Evolutionary conservation across 192 early-diverging fungal species (phyloP).

Genomic region (Coemansia sp.): DNA sequence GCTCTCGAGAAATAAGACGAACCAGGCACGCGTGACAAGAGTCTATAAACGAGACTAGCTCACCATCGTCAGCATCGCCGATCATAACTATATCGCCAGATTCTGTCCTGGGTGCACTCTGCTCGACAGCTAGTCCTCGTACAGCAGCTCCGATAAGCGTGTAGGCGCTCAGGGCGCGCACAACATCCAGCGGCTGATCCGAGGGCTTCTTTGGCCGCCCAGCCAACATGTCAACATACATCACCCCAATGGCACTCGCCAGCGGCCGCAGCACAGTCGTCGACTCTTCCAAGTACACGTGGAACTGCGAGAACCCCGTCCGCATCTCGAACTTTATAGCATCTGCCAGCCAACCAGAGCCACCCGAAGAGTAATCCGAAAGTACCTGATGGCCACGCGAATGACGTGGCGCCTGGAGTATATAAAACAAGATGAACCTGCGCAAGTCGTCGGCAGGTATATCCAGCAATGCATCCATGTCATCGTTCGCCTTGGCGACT

Average conservation of each 20-base stretch:
- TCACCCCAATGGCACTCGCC: slow-evolving; percentile 19
- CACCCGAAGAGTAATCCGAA: background rate
- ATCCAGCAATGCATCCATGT: background rate
- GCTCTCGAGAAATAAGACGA: slow-evolving; percentile 36
- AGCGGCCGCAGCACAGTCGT: slow-evolving; percentile 13
- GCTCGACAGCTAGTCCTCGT: background rate
- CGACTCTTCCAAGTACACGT: slow-evolving; percentile 14
- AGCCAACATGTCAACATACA: slow-evolving; percentile 25
- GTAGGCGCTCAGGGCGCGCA: slow-evolving; percentile 25
- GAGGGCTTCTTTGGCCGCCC: slow-evolving; percentile 20
- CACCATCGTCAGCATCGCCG: slow-evolving; percentile 8
- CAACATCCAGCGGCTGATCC: slow-evolving; percentile 32
- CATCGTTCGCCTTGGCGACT: background rate
- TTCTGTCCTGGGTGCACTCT: background rate
- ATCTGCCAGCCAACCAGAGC: slow-evolving; percentile 20
- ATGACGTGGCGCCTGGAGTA: slow-evolving; percentile 14
- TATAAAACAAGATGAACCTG: slow-evolving; percentile 38
- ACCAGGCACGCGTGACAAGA: slow-evolving; percentile 19
- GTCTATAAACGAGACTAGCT: slow-evolving; percentile 20
- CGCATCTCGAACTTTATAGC: slow-evolving; percentile 47
- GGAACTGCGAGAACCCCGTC: slow-evolving; percentile 32
- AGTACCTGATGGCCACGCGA: background rate
- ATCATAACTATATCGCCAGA: background rate
- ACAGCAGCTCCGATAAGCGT: slow-evolving; percentile 16
- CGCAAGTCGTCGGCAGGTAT: slow-evolving; percentile 24